Evolutionary conservation across 176 grass and related monocot genomes (phyloP).

Genomic region (Chrysopogon serrulatus): DNA sequence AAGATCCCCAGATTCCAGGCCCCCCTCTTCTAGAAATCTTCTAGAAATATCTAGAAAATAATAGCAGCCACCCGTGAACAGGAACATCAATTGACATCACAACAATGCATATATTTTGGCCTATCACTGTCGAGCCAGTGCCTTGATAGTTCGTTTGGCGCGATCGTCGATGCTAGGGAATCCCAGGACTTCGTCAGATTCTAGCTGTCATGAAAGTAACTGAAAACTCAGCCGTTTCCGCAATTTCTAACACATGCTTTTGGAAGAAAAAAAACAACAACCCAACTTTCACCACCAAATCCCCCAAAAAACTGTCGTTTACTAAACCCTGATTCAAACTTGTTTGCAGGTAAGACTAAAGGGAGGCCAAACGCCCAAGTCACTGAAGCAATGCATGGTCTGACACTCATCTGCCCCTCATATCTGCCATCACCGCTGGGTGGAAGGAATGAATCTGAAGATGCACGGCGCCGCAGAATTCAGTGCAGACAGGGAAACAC

Average conservation of each 20-base stretch:
- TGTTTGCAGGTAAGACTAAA: constrained; percentile 46
- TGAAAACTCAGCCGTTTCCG: not conserved
- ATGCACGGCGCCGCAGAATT: not conserved
- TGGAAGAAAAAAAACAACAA: not conserved
- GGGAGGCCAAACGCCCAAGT: constrained; percentile 42
- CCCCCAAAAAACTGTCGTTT: not conserved
- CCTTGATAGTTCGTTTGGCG: constrained; percentile 3
- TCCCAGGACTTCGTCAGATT: constrained; percentile 16
- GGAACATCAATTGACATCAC: constrained; percentile 16
- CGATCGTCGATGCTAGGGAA: not conserved
- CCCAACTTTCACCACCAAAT: not conserved
- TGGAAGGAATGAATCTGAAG: constrained; percentile 7
- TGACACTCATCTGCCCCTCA: not conserved
- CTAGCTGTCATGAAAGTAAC: constrained; percentile 11
- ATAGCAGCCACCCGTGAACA: constrained; percentile 14
- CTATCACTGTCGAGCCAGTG: not conserved
- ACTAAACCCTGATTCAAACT: not conserved
- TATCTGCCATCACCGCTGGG: not conserved
- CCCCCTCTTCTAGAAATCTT: constrained; percentile 22
- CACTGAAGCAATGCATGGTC: constrained; percentile 42
- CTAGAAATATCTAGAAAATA: constrained; percentile 27
- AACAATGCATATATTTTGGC: not conserved
- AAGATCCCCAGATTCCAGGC: not conserved
- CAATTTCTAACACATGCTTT: not conserved
- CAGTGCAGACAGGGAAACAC: not conserved